phyloP scores from a whole-genome alignment of 2,329 filamentous ascomycete genomes.

The Cadophora luteo-olivacea region DNA sequence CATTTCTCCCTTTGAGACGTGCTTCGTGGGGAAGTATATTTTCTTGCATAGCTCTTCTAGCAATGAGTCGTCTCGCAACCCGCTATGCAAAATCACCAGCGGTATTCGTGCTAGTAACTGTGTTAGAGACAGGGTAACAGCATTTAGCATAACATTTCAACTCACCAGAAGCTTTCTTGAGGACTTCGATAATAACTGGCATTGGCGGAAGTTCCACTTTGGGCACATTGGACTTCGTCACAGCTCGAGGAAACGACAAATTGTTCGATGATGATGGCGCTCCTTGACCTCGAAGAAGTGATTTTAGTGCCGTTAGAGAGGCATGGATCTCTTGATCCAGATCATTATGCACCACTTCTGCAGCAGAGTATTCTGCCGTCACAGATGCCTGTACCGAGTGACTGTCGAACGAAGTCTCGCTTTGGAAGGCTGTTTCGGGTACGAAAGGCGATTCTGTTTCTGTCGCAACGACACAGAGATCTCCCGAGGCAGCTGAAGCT shows the following conservation, averaged over 20 bases:
- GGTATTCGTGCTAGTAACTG: conserved; percentile 20
- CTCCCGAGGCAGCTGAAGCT: neutral
- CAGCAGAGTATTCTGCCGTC: conserved; percentile 27
- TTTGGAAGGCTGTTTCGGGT: conserved; percentile 22
- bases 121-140: neutral
- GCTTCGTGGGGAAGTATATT: conserved; percentile 30
- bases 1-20: conserved; percentile 24
- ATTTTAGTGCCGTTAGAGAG: conserved; percentile 27
- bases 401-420: conserved; percentile 28
- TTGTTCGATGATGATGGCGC: conserved; percentile 21
- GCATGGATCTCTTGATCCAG: conserved; percentile 22
- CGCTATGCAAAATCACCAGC: conserved; percentile 26
- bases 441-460: conserved; percentile 12
- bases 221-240: neutral
- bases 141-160: neutral
- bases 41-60: conserved; percentile 30
- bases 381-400: conserved; percentile 26
- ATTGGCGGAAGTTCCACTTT: conserved; percentile 28
- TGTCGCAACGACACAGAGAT: neutral
- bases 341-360: conserved; percentile 13
- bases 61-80: conserved; percentile 25
- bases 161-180: conserved; percentile 22
- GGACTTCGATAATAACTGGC: conserved; percentile 20
- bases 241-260: conserved; percentile 23
- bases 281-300: conserved; percentile 19